phyloP scores from a whole-genome alignment of 495 filamentous ascomycete species.

The Elasticomyces elasticus region DNA sequence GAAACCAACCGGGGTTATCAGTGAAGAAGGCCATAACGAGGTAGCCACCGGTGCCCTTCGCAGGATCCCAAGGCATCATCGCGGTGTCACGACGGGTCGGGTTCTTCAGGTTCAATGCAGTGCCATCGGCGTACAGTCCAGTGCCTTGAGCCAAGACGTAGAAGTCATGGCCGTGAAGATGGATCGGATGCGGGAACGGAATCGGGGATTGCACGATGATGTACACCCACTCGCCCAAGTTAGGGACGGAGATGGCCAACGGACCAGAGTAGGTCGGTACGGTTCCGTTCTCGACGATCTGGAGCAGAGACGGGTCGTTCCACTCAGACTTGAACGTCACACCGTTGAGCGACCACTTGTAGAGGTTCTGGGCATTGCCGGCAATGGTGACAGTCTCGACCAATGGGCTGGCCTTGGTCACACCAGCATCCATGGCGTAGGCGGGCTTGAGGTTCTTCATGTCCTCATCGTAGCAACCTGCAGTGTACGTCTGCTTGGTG shows the following conservation, averaged over 20 bases:
- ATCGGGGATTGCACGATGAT: conserved; percentile 29
- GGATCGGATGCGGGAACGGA: conserved; percentile 27
- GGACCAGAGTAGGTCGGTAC: conserved; percentile 22
- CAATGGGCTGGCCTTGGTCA: conserved; percentile 12
- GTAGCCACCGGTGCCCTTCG: conserved; percentile 13
- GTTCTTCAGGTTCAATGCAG: conserved; percentile 22
- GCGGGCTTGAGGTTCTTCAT: conserved; percentile 24
- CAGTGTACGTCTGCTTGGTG: conserved; percentile 25
- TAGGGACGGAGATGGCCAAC: conserved; percentile 27
- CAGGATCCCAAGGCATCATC: conserved; percentile 15
- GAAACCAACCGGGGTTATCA: conserved; percentile 30
- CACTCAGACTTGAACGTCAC: conserved; percentile 28
- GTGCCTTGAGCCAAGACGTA: conserved; percentile 22
- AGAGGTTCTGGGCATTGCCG: conserved; percentile 22
- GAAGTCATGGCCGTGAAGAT: conserved; percentile 31
- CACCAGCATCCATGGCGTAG: conserved; percentile 16
- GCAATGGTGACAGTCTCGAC: conserved; percentile 22
- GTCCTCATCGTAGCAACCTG: conserved; percentile 33
- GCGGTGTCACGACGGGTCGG: conserved; percentile 28
- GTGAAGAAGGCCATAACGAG: conserved; percentile 27
- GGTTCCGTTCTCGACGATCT: conserved; percentile 23
- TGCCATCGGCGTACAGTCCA: conserved; percentile 12
- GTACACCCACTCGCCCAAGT: conserved; percentile 30
- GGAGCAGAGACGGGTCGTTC: conserved; percentile 27
- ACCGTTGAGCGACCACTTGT: conserved; percentile 31